Evolutionary conservation across 768 basidiomycete species (phyloP).

Genomic region (Russula virescens): DNA sequence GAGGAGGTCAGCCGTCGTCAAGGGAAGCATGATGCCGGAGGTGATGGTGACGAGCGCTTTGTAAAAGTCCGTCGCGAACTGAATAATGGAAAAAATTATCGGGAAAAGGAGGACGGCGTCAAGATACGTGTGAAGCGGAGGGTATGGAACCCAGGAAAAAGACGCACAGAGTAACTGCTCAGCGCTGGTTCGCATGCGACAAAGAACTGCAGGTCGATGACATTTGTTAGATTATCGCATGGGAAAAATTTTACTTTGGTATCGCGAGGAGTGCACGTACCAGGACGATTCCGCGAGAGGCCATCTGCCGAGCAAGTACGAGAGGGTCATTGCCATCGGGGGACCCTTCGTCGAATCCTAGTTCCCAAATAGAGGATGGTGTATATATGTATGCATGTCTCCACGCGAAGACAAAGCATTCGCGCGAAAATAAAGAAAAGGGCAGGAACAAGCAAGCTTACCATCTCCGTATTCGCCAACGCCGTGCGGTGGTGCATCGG

Average conservation of each 20-base stretch:
- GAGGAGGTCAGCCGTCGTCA: conserved; percentile 91
- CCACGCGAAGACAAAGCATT: conserved; percentile 7
- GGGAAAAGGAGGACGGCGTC: background rate
- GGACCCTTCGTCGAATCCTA: conserved; percentile 90
- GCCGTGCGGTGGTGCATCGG: conserved; percentile 96
- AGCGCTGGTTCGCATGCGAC: conserved; percentile 98
- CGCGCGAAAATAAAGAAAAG: conserved; percentile 5
- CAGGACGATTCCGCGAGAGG: conserved; percentile 81
- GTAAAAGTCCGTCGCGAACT: conserved; percentile 94
- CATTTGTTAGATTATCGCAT: conserved; percentile 11
- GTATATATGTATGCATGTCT: conserved; percentile 18
- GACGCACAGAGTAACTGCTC: conserved; percentile 79
- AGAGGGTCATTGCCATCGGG: conserved; percentile 93
- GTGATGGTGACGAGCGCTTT: conserved; percentile 89
- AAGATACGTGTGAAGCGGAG: background rate
- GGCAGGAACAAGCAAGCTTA: conserved; percentile 32
- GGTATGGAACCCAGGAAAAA: no score
- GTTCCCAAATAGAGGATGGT: conserved; percentile 15
- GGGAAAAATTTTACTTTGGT: conserved; percentile 13
- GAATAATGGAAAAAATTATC: conserved; percentile 23
- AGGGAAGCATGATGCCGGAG: conserved; percentile 91
- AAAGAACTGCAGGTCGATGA: conserved; percentile 62
- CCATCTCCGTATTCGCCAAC: conserved; percentile 97
- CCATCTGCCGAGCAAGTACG: conserved; percentile 83
- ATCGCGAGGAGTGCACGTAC: conserved; percentile 35